Percentiles rank a stretch among this genome's conserved stretches.
Conservation (phyloP, 257 asterid genomes). For the Lithospermum erythrorhizon region DNA sequence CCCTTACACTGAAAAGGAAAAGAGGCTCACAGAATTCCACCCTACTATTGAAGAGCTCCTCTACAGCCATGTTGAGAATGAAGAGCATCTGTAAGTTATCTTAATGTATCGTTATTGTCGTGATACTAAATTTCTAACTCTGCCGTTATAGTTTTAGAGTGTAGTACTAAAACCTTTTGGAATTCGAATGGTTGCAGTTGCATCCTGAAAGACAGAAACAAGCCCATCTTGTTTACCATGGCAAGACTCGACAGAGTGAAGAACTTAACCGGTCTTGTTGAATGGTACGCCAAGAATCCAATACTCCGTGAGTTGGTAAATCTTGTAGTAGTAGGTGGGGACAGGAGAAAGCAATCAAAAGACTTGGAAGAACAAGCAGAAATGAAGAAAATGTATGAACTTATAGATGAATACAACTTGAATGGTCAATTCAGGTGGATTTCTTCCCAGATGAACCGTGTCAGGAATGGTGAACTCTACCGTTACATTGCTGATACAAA, state of each 20-base stretch:
- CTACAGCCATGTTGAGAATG: conserved; percentile 12
- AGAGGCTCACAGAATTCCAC: conserved; percentile 13
- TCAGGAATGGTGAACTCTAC: conserved; percentile 14
- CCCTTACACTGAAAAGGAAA: conserved; percentile 16
- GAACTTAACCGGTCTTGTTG: conserved; percentile 14
- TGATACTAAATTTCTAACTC: no score
- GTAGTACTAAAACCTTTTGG: neutral
- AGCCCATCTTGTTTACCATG: conserved; percentile 17
- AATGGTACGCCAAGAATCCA: conserved; percentile 17
- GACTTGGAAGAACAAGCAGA: conserved; percentile 16
- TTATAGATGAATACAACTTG: conserved; percentile 12
- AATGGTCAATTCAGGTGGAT: conserved; percentile 18
- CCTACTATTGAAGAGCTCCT: conserved; percentile 15
- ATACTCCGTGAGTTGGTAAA: conserved; percentile 13
- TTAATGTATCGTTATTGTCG: neutral
- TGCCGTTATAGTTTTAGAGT: no score
- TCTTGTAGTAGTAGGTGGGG: conserved; percentile 17
- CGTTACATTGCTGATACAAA: conserved; percentile 17
- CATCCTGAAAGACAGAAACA: conserved; percentile 7
- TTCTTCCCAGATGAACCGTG: conserved; percentile 18
- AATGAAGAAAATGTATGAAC: conserved; percentile 15
- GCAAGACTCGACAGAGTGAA: conserved; percentile 17
- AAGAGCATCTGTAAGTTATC: conserved; percentile 12
- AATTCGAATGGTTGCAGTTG: neutral
- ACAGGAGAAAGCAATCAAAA: conserved; percentile 14